Evolutionary conservation across 257 asterid genomes (phyloP), one percentile per base, ranked within the genome.

Genomic region (Avicennia marina): DNA sequence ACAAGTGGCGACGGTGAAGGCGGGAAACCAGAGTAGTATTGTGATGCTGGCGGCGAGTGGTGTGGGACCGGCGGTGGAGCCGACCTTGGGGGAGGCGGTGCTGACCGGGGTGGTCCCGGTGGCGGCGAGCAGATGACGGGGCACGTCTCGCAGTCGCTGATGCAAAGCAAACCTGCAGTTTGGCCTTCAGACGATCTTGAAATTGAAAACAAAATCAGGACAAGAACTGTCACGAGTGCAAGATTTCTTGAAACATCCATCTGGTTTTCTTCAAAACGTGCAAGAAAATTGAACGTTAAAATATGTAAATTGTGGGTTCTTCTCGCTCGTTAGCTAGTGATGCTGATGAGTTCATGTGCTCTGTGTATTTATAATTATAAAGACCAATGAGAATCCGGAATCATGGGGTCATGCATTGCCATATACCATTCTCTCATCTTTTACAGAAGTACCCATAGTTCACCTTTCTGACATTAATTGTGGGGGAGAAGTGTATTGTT

Each of bases 111-210:
- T 8, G 86, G 43, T 6, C n/a, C n/a, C n/a, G 94, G 86, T 21
- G 91, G 94, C 9, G 91, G 75, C 0, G 95, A 83, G 76, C 97
- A 89, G 10, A 80, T 78, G 65, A 71, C 75, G 1, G 97, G 93
- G 67, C 97, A 89, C 0, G 89, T 70, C 12, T 44, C 69, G 36
- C 95, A 86, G 5, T 86, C 91, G 62, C 91, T 86, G 3, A 86
- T 79, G 75, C 95, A 89, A 12, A 83, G 61, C 63, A 81, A 56
- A 52, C 78, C 70, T 20, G 73, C 47, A 4, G 73, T 52, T 60
- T 78, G 84, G 34, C 17, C 15, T 6, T 64, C 13, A 10, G 7
- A 29, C 8, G 82, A 79, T 53, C 31, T 48, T 44, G 72, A 44
- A 41, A 51, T 18, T 43, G 68, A 39, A 20, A 71, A 48, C 38